Evolutionary conservation across 2,329 filamentous ascomycete species (phyloP), one percentile per base, ranked within the genome.

Genomic region (Ceratocystiopsis minuta): DNA sequence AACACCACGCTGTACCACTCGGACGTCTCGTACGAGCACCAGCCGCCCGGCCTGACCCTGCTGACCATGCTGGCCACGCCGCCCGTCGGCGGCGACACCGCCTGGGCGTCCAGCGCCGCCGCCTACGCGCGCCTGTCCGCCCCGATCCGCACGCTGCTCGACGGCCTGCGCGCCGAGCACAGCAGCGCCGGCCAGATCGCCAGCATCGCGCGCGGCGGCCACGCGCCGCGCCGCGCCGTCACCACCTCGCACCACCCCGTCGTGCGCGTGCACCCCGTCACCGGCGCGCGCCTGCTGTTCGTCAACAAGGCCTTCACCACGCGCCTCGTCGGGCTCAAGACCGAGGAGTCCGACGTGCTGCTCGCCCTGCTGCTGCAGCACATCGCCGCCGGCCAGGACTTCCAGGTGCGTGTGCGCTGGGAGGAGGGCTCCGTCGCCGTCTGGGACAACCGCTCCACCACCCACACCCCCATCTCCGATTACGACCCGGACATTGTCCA

Each of bases 271-370:
- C 84, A 92, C 54, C 84, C 85, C 0, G 46, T 43, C 7, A 92
- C 85, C 0, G 82, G 83, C 15, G 81, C 90, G 58, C 93, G 90
- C 63, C 78, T 81, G 0, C 62, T 93, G 5, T 92, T 73, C 51
- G 73, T 92, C 34, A 92, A 92, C 57, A 78, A 78, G 3, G 42
- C 40, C 15, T 45, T 43, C 41, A 48, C 75, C 81, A 43, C 67
- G 75, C 49, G 53, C 16, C 78, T 80, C 38, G 60, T 78, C 1
- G 75, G 75, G 4, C 70, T 69, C 54, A 78, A 78, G 59, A 70
- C 73, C 43, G 77, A 80, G 53, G 77, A 81, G 54, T 75, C 68
- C 3, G 76, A 80, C 43, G 65, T 63, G 40, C 57, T 86, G 11
- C 67, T 86, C 43, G 75, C 81, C 53, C 80, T 87, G 58, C 62